A percentile compares a stretch with the other conserved stretches of the same genome.
phyloP scores from a whole-genome alignment of 1,139 yeast genomes.

The Saccharomyces pastorianus region DNA sequence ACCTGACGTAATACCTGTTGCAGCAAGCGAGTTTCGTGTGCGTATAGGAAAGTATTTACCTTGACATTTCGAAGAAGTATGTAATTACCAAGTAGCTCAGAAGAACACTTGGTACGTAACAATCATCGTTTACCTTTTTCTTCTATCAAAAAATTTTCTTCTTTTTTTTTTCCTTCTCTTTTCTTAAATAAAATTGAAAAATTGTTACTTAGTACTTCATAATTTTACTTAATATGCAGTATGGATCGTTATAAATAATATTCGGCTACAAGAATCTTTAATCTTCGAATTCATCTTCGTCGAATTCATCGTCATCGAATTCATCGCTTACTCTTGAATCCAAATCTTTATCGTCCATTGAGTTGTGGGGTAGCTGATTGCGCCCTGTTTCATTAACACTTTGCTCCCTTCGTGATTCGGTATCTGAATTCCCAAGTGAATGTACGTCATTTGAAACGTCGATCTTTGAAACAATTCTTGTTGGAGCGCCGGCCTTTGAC shows the following conservation, averaged over 20 bases:
- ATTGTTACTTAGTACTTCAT: slow-evolving; percentile 1
- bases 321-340: slow-evolving; percentile 14
- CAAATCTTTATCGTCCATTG: slow-evolving; percentile 12
- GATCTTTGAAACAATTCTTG: slow-evolving; percentile 20
- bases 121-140: not conserved
- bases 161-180: not conserved
- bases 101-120: not conserved
- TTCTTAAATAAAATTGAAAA: not conserved
- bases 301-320: slow-evolving; percentile 21
- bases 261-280: slow-evolving; percentile 2
- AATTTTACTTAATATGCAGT: not conserved
- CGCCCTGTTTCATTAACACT: slow-evolving; percentile 7
- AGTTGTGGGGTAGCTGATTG: slow-evolving; percentile 24
- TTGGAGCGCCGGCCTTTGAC: slow-evolving; percentile 12
- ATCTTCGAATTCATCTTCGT: slow-evolving; percentile 24
- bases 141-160: not conserved
- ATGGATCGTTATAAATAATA: not conserved
- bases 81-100: not conserved
- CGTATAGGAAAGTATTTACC: slow-evolving; percentile 1
- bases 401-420: slow-evolving; percentile 1
- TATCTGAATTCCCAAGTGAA: slow-evolving; percentile 4
- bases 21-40: not conserved
- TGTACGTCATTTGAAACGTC: slow-evolving; percentile 21
- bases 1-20: slow-evolving; percentile 1
- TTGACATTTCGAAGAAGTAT: not conserved